Evolutionary conservation across 495 filamentous ascomycete species (phyloP), one percentile per base, ranked within the genome.

Genomic region (Neurospora sp.): DNA sequence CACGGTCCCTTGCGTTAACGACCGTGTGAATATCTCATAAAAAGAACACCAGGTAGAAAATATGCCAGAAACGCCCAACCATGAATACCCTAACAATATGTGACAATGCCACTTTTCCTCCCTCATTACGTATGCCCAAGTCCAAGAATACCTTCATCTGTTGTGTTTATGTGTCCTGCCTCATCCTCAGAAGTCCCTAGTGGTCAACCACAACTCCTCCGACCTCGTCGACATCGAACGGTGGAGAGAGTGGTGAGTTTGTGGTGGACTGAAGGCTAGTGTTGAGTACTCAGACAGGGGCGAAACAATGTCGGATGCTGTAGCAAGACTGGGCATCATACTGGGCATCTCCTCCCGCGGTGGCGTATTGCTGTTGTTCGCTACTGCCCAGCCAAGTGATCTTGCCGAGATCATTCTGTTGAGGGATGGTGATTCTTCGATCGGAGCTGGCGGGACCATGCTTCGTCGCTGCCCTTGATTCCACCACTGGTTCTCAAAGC

Each of bases 401-500:
- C 35, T 18, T 27, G 38, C 27, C 23, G 76, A 71, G 8, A 35
- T 20, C 16, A 39, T 27, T 23, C 31, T 70, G 62, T 39, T 69
- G 62, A 66, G 37, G 23, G 70, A 8, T 44, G 76, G 66, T n/a
- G 20, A 35, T 27, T 70, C 70, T 23, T 70, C 39, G 10, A 38
- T 41, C 0, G 70, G 66, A 35, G 35, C 44, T 69, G 76, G 16
- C 5, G n/a, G 11, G 27, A 40, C 4, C 54, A 75, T 74, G 62
- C 39, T 74, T 73, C 82, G 78, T 2, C 83, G 75, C 6, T 35
- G 59, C 7, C 84, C 84, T 71, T 84, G 83, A 71, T 84, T 82
- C 84, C 84, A 85, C 84, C 84, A 85, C 76, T 85, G 84, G 76
- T 82, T 83, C 77, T 86, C 85, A 46, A 86, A 85, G 12, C 85